These are phyloP conservation scores for Rhizoclosmatium sp. DNA, from an alignment of 192 early-diverging fungal species.

Conservation along the genomic window DNA sequence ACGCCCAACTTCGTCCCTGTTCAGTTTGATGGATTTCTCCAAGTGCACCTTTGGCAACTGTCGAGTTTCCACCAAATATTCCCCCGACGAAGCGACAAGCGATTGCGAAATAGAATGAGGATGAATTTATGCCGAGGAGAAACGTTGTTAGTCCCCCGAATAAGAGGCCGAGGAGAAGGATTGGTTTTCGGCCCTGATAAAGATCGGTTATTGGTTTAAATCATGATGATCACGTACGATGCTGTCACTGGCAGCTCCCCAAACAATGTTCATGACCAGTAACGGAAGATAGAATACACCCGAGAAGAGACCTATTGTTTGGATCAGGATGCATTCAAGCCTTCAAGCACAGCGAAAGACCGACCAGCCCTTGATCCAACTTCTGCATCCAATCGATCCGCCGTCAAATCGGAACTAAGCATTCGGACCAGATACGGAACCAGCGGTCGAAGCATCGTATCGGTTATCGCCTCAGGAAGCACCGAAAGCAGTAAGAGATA, in stretches of 20 bases:
- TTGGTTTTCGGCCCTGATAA: slow-evolving; percentile 26
- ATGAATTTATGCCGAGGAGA: slow-evolving; percentile 29
- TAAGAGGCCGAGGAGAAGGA: slow-evolving; percentile 30
- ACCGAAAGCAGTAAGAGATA: slow-evolving; percentile 44
- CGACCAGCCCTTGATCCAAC: slow-evolving; percentile 14
- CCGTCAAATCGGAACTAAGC: slow-evolving; percentile 4
- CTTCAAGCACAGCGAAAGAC: background rate
- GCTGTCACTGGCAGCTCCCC: slow-evolving; percentile 53
- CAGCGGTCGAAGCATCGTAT: slow-evolving; percentile 54
- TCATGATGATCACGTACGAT: background rate
- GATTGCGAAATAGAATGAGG: slow-evolving; percentile 36
- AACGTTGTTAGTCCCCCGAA: slow-evolving; percentile 26
- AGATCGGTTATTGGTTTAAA: background rate
- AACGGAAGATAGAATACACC: slow-evolving; percentile 59
- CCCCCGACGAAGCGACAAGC: slow-evolving; percentile 54
- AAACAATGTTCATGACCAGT: slow-evolving; percentile 57
- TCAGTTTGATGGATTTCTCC: slow-evolving; percentile 50
- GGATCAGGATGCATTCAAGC: slow-evolving; percentile 7
- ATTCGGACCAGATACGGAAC: slow-evolving; percentile 53
- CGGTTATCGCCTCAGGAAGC: slow-evolving; percentile 57
- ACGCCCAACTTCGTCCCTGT: slow-evolving; percentile 48
- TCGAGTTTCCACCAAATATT: slow-evolving; percentile 56
- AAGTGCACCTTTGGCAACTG: slow-evolving; percentile 58
- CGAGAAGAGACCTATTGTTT: slow-evolving; percentile 45
- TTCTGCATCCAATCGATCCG: background rate